Base-by-base conservation (phyloP, 495 filamentous ascomycete genomes). In the Penicillium herquei region DNA sequence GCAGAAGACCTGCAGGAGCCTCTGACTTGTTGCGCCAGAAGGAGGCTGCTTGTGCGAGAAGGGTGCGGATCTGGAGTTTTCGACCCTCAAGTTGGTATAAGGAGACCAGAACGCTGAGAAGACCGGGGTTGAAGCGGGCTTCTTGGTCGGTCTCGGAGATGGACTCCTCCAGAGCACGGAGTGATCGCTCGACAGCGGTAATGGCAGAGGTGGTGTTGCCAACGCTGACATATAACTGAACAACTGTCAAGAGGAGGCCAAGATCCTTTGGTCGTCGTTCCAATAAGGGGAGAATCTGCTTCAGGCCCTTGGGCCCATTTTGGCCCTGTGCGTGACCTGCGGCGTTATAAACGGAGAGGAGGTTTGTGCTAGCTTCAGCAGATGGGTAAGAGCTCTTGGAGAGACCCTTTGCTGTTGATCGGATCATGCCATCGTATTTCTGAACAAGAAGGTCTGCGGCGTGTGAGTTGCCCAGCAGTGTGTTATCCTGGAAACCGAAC, bases 31-130 rank as follows among this genome's bases (percentile, higher is more conserved):
- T 71, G 17, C 73, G 78, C 95, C 95, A 98, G 74, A 95, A 87
- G 9, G 81, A 72, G 4, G 91, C 92, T 7, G 94, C 92, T 73
- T 88, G 89, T 53, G 85, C 84, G 16, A 98, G 77, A 57, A 91
- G 83, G 1, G 74, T 70, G 50, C 86, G 87, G 57, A 89, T 83
- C 39, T 89, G 85, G 18, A 81, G 66, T 53, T 85, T 89, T n/a
- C 92, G 90, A 51, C 87, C 86, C 70, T 95, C 88, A 2, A 77
- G 74, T 55, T 83, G 82, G 71, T 96, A 96, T 1, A 99, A 76
- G 3, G 89, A 86, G 12, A 96, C 85, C 5, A 91, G 78, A 2
- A 91, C 77, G n/a, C 88, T 89, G 13, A 96, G 80, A 0, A 99
- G 76, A 26, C 95, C 95, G 0, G 95, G 94, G 33, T 90, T 85